These are phyloP conservation scores for Chaetomium olivaceum DNA, from an alignment of 2,329 filamentous ascomycete species.

Conservation along the genomic window DNA sequence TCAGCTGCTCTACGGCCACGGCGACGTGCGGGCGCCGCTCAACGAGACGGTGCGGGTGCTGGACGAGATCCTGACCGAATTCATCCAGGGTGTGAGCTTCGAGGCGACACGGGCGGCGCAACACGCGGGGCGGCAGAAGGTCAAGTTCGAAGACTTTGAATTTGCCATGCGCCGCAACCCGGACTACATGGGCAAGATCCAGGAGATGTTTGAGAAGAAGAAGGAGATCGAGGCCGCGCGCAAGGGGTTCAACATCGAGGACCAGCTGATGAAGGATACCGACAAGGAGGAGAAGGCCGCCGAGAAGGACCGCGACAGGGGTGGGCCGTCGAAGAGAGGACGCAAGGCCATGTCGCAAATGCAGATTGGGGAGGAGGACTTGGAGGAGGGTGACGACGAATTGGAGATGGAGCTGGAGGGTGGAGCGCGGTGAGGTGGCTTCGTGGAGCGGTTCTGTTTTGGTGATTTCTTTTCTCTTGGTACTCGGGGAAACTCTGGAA, in stretches of 20 bases:
- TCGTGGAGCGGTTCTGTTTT: neutral
- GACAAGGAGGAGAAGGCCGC: constrained; percentile 36
- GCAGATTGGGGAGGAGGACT: constrained; percentile 47
- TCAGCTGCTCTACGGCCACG: constrained; percentile 76
- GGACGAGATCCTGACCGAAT: constrained; percentile 95
- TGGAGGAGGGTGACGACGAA: constrained; percentile 56
- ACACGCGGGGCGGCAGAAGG: constrained; percentile 87
- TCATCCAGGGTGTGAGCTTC: constrained; percentile 91
- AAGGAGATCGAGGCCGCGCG: constrained; percentile 80
- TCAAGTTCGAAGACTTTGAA: constrained; percentile 97
- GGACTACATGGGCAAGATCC: constrained; percentile 81
- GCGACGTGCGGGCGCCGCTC: constrained; percentile 75
- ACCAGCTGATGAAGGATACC: constrained; percentile 58
- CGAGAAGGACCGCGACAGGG: constrained; percentile 38
- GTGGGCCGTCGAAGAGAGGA: constrained; percentile 11
- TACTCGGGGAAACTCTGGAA: neutral
- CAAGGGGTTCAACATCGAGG: constrained; percentile 71
- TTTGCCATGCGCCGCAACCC: constrained; percentile 88
- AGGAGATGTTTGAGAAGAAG: constrained; percentile 86
- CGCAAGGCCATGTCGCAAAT: constrained; percentile 14
- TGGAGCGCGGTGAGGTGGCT: constrained; percentile 30
- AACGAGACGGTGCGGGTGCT: constrained; percentile 82
- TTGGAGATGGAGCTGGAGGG: constrained; percentile 37
- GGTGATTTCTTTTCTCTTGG: neutral
- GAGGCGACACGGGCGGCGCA: constrained; percentile 82